These are phyloP conservation scores for Effrenium voratum DNA, from an alignment of 73 alveolate species.

Conservation along the genomic window DNA sequence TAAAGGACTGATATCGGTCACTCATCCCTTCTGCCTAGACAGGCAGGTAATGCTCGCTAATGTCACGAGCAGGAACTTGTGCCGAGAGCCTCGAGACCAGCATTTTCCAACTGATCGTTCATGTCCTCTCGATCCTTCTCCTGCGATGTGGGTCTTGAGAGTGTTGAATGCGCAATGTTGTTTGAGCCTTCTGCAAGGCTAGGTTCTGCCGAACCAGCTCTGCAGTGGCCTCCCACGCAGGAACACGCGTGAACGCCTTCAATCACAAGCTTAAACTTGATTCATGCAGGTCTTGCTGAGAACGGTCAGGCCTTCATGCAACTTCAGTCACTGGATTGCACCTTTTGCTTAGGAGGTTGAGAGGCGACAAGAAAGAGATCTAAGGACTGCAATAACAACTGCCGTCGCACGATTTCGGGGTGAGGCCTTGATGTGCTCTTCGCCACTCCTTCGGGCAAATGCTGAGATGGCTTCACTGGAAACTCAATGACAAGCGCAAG, in stretches of 20 bases:
- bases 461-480: background rate
- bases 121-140: conserved; percentile 78
- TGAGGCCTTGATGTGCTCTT: conserved; percentile 92
- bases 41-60: background rate
- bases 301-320: too few species aligned
- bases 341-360: too few species aligned
- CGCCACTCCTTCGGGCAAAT: conserved; percentile 62
- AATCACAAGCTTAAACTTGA: too few species aligned
- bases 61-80: background rate
- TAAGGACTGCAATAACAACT: too few species aligned
- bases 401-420: too few species aligned
- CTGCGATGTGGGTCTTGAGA: background rate
- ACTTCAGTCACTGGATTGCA: too few species aligned
- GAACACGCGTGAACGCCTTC: too few species aligned
- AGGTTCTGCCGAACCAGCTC: conserved; percentile 81
- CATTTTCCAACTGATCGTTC: conserved; percentile 82
- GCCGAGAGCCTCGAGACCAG: conserved; percentile 52
- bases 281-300: too few species aligned
- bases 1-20: conserved; percentile 86
- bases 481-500: background rate
- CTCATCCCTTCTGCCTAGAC: conserved; percentile 82
- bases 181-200: conserved; percentile 50
- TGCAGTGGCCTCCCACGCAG: conserved; percentile 93
- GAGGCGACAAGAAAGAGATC: too few species aligned
- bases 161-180: background rate